A percentile compares a stretch with the other conserved stretches of the same genome.
Evolutionary conservation across 805 yeast genomes (phyloP).

Genomic region (Kazachstania bromeliacearum): DNA sequence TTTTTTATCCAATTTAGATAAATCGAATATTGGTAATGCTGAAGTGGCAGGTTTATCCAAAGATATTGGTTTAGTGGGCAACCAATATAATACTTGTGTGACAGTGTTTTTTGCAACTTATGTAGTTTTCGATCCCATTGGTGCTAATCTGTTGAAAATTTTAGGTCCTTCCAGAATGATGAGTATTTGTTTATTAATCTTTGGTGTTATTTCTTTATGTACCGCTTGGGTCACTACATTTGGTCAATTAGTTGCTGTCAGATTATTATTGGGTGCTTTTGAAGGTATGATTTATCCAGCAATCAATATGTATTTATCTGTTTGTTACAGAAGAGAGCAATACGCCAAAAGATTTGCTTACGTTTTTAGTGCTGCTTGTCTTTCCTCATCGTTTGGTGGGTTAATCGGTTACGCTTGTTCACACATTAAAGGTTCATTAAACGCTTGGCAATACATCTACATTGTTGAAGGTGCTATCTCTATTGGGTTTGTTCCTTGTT

Average conservation of each 20-base stretch:
- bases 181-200: constrained; percentile 26
- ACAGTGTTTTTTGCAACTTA: constrained; percentile 41
- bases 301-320: constrained; percentile 38
- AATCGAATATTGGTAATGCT: constrained; percentile 53
- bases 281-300: constrained; percentile 47
- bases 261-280: constrained; percentile 43
- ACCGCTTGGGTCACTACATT: constrained; percentile 36
- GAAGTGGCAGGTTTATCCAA: constrained; percentile 42
- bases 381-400: constrained; percentile 53
- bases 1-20: constrained; percentile 41
- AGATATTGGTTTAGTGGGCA: constrained; percentile 32
- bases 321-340: constrained; percentile 40
- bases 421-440: constrained; percentile 33
- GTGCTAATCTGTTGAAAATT: constrained; percentile 31
- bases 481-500: constrained; percentile 29
- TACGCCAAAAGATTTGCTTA: constrained; percentile 40
- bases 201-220: constrained; percentile 35
- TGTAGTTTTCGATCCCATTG: constrained; percentile 31
- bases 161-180: constrained; percentile 32
- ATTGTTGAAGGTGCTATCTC: constrained; percentile 43
- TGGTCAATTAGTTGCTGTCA: constrained; percentile 35
- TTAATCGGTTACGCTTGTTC: constrained; percentile 39
- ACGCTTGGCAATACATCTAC: constrained; percentile 44
- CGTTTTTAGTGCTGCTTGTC: constrained; percentile 43
- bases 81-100: constrained; percentile 36